Conservation (phyloP, 768 basidiomycete genomes). For the Kwoniella shandongensis region DNA sequence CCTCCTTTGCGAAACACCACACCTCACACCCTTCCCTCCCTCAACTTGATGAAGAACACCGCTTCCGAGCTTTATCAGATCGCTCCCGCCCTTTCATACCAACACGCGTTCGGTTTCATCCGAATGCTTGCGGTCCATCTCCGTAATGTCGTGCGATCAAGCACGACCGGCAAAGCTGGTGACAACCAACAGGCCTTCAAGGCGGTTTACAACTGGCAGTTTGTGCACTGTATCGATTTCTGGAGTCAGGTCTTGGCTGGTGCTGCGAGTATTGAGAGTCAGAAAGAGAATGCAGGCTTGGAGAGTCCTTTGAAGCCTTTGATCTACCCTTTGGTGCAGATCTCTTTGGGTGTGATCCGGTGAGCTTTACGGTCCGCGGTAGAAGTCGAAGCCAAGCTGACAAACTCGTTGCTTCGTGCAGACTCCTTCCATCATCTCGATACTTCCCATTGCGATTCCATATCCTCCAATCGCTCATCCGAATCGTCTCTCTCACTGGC, state of each 20-base stretch:
- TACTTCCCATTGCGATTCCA: constrained; percentile 96
- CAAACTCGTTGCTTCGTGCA: no score
- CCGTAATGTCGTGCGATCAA: constrained; percentile 55
- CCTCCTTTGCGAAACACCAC: constrained; percentile 80
- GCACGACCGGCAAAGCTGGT: constrained; percentile 28
- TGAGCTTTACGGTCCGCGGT: no score
- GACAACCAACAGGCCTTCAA: constrained; percentile 75
- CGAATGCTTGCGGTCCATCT: constrained; percentile 91
- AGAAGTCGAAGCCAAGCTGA: no score
- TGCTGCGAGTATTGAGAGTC: constrained; percentile 67
- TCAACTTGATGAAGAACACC: constrained; percentile 97
- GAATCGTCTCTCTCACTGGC: constrained; percentile 76
- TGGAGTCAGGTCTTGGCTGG: constrained; percentile 86
- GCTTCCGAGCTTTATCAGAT: constrained; percentile 87
- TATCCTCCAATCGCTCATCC: constrained; percentile 79
- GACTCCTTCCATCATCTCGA: constrained; percentile 83
- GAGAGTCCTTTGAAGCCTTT: constrained; percentile 82
- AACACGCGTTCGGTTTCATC: constrained; percentile 94
- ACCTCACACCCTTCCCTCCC: constrained; percentile 79
- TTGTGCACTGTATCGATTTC: constrained; percentile 91
- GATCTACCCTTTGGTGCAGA: constrained; percentile 93
- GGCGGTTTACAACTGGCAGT: constrained; percentile 99
- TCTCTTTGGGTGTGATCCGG: constrained; percentile 89
- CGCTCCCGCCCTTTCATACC: constrained; percentile 62
- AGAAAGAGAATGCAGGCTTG: constrained; percentile 58